Conservation (phyloP, 345 rosid genomes). For the Litchi chinensis region DNA sequence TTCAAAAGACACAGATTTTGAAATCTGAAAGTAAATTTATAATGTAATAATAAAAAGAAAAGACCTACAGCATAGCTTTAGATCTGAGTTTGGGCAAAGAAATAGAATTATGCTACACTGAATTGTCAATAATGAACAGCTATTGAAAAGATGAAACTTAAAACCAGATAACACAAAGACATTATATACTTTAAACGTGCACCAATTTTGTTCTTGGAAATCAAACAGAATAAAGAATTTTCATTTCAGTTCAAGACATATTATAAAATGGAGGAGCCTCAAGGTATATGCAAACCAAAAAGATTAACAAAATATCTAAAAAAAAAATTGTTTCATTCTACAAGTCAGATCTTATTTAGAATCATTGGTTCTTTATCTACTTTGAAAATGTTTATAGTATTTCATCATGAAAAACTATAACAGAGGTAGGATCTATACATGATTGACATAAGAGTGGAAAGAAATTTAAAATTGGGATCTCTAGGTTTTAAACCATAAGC, state of each 20-base stretch:
- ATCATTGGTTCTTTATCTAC: background rate
- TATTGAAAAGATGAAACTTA: background rate
- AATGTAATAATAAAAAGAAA: background rate
- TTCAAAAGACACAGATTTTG: background rate
- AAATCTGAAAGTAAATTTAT: background rate
- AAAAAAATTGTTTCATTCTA: background rate
- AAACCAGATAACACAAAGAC: background rate
- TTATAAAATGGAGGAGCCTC: background rate
- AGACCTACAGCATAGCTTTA: background rate
- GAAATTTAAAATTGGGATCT: background rate
- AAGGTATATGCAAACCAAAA: background rate
- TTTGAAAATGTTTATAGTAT: background rate
- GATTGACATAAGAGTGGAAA: background rate
- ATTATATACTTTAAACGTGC: background rate
- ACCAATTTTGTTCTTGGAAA: background rate
- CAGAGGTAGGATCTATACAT: background rate
- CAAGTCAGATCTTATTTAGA: background rate
- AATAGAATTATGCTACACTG: background rate
- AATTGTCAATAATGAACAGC: background rate
- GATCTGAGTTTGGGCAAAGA: background rate
- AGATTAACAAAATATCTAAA: background rate
- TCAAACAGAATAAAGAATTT: background rate
- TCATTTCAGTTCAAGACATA: background rate
- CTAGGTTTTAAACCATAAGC: background rate
- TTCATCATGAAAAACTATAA: background rate